These are phyloP conservation scores for Dalbergia cultrata DNA, from an alignment of 306 rosid genomes.

Conservation along the genomic window DNA sequence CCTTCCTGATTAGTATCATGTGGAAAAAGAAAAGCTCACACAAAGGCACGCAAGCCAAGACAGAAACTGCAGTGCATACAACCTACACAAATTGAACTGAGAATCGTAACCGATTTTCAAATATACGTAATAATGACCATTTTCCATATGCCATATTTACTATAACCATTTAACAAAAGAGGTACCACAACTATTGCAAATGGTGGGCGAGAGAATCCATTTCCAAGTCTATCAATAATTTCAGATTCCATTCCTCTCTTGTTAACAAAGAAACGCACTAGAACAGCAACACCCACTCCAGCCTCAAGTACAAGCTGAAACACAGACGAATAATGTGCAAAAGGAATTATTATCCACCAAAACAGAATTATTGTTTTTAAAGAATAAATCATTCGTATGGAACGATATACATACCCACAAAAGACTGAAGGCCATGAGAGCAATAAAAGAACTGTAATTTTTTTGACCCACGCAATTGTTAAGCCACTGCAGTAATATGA, in stretches of 20 bases:
- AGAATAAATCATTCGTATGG: constrained; percentile 22
- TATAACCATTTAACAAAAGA: constrained; percentile 38
- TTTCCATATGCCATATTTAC: constrained; percentile 29
- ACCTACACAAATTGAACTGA: constrained; percentile 65
- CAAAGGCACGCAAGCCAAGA: constrained; percentile 93
- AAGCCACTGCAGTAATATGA: constrained; percentile 89
- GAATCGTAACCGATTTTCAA: constrained; percentile 48
- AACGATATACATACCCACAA: constrained; percentile 74
- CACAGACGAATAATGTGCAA: constrained; percentile 29
- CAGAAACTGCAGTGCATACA: constrained; percentile 85
- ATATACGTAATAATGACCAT: constrained; percentile 26
- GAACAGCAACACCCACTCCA: constrained; percentile 91
- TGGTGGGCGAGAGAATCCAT: constrained; percentile 95
- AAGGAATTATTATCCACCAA: constrained; percentile 37
- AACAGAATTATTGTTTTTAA: constrained; percentile 33
- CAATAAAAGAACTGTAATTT: constrained; percentile 83
- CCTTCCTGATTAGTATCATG: constrained; percentile 96
- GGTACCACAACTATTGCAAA: constrained; percentile 95
- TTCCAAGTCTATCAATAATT: constrained; percentile 92
- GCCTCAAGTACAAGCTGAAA: constrained; percentile 92
- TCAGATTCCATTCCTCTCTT: constrained; percentile 91
- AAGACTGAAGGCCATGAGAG: constrained; percentile 94
- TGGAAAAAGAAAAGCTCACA: constrained; percentile 98
- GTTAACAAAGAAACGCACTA: constrained; percentile 91
- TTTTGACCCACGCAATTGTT: constrained; percentile 97